These are phyloP conservation scores for Rhizoclosmatium sp. DNA, from an alignment of 192 early-diverging fungal species.

Conservation along the genomic window DNA sequence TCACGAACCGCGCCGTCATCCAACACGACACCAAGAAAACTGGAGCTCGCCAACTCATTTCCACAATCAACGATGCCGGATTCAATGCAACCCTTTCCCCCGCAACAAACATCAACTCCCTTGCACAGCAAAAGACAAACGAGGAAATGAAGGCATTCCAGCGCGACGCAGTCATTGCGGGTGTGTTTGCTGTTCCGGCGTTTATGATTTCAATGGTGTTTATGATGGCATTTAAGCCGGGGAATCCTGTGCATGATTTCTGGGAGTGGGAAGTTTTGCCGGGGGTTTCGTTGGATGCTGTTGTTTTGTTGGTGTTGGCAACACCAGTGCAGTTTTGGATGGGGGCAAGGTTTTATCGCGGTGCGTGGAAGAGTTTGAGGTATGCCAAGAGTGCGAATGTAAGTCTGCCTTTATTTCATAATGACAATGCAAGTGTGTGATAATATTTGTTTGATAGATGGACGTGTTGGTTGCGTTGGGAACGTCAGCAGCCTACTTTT, in stretches of 20 bases:
- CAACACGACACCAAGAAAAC: constrained; percentile 58
- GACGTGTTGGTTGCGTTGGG: constrained; percentile 80
- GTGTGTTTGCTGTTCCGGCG: constrained; percentile 72
- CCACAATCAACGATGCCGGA: constrained; percentile 66
- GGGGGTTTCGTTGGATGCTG: constrained; percentile 61
- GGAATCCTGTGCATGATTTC: constrained; percentile 49
- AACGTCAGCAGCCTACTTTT: constrained; percentile 75
- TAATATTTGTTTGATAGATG: constrained; percentile 56
- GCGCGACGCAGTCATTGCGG: constrained; percentile 54
- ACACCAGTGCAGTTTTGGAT: constrained; percentile 80
- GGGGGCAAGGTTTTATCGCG: constrained; percentile 72
- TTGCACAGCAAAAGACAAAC: constrained; percentile 46
- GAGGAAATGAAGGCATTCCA: constrained; percentile 53
- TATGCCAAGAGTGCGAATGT: constrained; percentile 70
- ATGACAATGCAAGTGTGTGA: neutral
- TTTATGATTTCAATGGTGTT: constrained; percentile 77
- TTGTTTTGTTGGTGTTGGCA: constrained; percentile 66
- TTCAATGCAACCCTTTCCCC: constrained; percentile 59
- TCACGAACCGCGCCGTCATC: constrained; percentile 53
- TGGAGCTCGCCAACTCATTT: constrained; percentile 70
- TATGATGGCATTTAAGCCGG: constrained; percentile 67
- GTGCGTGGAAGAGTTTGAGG: constrained; percentile 67
- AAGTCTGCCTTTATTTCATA: constrained; percentile 21
- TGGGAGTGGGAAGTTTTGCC: constrained; percentile 61
- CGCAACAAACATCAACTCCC: constrained; percentile 35